Evolutionary conservation across 805 yeast genomes (phyloP), one percentile per base, ranked within the genome.

Genomic region (Kodamaea leandrae): DNA sequence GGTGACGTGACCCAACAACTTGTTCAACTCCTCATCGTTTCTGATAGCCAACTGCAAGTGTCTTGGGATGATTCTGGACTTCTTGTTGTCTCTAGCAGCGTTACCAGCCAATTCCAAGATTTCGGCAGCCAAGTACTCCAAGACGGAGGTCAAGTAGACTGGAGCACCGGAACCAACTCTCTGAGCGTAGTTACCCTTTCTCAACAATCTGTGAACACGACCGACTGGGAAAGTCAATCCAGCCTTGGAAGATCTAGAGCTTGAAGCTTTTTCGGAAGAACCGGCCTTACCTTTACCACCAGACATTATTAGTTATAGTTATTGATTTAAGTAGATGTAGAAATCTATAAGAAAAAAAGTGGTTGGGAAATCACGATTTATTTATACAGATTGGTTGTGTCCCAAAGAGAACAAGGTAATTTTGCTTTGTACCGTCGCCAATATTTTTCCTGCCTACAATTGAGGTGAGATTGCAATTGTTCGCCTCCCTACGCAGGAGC

Each of bases 71-170:
- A 70, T 70, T 70, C 76, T 70, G 63, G 96, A 83, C 82, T 91
- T 93, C 82, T 91, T 91, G 90, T 87, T 89, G 74, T 70, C 76
- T 67, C 76, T 68, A 47, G 76, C 76, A 41, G 76, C 76, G 60
- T 70, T 70, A 65, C 76, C 76, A 44, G 76, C 74, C 60, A 70
- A 70, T 61, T 70, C 76, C 57, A 70, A 70, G 51, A 70, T 70
- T 67, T 70, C 76, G 46, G 76, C 76, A 43, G 73, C 64, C 60
- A 70, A 69, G 61, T 70, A 70, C 60, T 70, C 76, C 57, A 70
- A 68, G 39, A 70, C 76, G 36, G 76, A 68, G 49, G 76, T 70
- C 57, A 70, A 67, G 64, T 70, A 70, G 39, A 70, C 76, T 56
- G 76, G 76, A 47, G 76, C 76, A 65, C 76, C 76, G 46, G 74